Conservation (phyloP, 106 monocot genomes). For the Acanthochlamys bracteata region DNA sequence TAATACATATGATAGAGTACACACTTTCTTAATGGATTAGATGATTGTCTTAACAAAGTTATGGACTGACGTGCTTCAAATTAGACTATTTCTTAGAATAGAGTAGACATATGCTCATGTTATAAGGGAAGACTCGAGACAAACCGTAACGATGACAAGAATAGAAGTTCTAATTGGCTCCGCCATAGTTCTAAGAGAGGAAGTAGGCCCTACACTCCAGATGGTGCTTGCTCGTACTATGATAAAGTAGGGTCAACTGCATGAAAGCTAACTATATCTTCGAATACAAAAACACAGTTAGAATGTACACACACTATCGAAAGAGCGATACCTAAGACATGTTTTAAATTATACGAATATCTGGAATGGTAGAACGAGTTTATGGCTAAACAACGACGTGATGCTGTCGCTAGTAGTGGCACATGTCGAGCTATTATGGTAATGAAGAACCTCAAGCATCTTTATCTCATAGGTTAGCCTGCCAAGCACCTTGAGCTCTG, state of each 20-base stretch:
- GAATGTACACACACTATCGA: background rate
- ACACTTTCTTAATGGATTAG: background rate
- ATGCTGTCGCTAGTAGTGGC: background rate
- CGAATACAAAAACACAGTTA: background rate
- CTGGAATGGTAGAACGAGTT: background rate
- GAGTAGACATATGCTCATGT: background rate
- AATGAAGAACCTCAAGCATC: background rate
- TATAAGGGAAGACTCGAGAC: background rate
- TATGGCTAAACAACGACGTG: background rate
- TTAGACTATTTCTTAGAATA: background rate
- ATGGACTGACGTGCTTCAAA: background rate
- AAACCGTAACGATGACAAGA: background rate
- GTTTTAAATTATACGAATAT: too few species aligned
- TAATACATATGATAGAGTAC: background rate
- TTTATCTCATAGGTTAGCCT: background rate
- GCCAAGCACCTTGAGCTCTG: background rate
- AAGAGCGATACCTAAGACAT: background rate
- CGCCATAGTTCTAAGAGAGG: too few species aligned
- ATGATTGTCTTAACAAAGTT: background rate
- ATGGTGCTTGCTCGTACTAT: too few species aligned
- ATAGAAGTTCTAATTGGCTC: background rate
- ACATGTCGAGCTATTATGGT: background rate
- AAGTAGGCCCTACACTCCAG: too few species aligned
- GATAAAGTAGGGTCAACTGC: background rate
- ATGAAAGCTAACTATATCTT: background rate